Conservation (phyloP, 2,329 filamentous ascomycete genomes). For the Aspergillus aculeatus region DNA sequence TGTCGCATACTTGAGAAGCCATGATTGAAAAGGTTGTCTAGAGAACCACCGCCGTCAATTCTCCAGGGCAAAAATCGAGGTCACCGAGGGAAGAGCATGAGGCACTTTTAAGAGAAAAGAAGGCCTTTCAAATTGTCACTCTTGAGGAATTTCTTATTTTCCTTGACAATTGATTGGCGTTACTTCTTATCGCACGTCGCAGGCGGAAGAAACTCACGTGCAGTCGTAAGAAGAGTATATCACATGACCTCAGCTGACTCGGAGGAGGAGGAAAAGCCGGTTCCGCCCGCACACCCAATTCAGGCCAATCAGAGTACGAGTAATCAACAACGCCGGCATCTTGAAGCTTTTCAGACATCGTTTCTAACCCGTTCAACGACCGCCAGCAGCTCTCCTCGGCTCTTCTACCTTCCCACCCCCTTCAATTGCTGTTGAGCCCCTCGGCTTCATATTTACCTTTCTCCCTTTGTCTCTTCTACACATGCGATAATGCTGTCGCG, state of each 20-base stretch:
- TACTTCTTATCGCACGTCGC: constrained; percentile 6
- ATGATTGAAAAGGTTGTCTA: constrained; percentile 58
- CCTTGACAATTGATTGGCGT: background rate
- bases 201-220: constrained; percentile 23
- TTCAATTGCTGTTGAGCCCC: constrained; percentile 40
- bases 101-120: constrained; percentile 2
- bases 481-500: constrained; percentile 66
- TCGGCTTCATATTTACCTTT: constrained; percentile 34
- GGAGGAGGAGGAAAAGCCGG: constrained; percentile 28
- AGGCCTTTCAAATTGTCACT: background rate
- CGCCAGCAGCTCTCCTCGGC: constrained; percentile 29
- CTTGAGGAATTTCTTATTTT: constrained; percentile 7
- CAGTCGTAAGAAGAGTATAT: background rate
- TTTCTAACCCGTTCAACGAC: constrained; percentile 28
- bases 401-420: constrained; percentile 27
- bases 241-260: constrained; percentile 29
- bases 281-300: constrained; percentile 41
- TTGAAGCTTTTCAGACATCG: constrained; percentile 45
- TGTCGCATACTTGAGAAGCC: constrained; percentile 56
- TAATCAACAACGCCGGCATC: constrained; percentile 41
- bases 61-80: constrained; percentile 69
- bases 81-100: constrained; percentile 57
- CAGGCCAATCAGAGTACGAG: constrained; percentile 39
- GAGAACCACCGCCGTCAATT: constrained; percentile 65
- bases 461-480: constrained; percentile 53